Conservation (phyloP, 805 yeast genomes). For the Spathaspora girioi region DNA sequence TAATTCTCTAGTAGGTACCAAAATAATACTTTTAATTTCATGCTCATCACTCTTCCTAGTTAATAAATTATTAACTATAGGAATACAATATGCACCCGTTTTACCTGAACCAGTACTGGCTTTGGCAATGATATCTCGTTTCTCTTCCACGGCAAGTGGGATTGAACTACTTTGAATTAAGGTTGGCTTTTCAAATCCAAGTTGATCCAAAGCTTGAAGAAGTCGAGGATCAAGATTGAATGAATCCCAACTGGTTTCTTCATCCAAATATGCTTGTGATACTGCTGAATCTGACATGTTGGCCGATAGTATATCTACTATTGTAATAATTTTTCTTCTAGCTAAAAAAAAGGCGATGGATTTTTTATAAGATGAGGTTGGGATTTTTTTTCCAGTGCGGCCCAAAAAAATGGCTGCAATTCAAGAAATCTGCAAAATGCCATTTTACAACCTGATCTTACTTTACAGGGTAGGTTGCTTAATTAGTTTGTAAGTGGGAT, state of each 20-base stretch:
- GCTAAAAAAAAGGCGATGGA: not conserved
- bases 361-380: not conserved
- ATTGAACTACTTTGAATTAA: slow-evolving; percentile 88
- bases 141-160: slow-evolving; percentile 85
- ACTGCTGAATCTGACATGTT: slow-evolving; percentile 36
- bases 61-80: slow-evolving; percentile 70
- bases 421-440: not conserved
- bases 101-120: slow-evolving; percentile 97
- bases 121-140: slow-evolving; percentile 87
- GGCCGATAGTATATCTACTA: not conserved
- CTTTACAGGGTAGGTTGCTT: too few species aligned
- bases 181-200: slow-evolving; percentile 85
- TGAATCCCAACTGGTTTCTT: slow-evolving; percentile 64
- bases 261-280: slow-evolving; percentile 68
- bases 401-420: not conserved
- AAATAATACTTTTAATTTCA: slow-evolving; percentile 55
- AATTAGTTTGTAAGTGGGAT: too few species aligned
- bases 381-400: not conserved
- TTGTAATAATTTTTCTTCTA: not conserved
- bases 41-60: slow-evolving; percentile 6
- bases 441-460: too few species aligned
- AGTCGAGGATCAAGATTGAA: slow-evolving; percentile 81
- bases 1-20: slow-evolving; percentile 92
- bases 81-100: slow-evolving; percentile 86
- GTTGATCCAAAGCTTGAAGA: slow-evolving; percentile 73